A percentile compares a stretch with the other conserved stretches of the same genome.
phyloP scores from a whole-genome alignment of 176 grass and related monocot species.

The Triticum monococcum region DNA sequence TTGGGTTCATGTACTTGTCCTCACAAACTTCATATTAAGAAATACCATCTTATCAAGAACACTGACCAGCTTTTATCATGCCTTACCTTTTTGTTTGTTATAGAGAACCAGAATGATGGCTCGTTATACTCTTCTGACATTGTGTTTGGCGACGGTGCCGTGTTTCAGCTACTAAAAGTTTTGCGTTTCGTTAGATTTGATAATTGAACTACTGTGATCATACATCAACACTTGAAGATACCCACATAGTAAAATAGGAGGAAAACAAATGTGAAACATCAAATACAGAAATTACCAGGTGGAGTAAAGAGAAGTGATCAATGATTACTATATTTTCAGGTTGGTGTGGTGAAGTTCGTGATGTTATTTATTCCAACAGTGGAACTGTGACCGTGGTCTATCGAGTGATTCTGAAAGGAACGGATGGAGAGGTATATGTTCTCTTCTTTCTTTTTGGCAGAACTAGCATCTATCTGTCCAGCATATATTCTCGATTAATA shows the following conservation, averaged over 20 bases:
- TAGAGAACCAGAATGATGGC: constrained; percentile 4
- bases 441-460: neutral
- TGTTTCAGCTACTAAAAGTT: constrained; percentile 6
- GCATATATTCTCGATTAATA: neutral
- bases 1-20: neutral
- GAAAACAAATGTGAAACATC: neutral
- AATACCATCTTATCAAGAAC: neutral
- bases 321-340: constrained; percentile 44
- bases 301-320: neutral
- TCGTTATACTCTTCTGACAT: neutral
- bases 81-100: neutral
- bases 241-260: neutral
- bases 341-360: constrained; percentile 92
- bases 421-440: constrained; percentile 77
- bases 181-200: neutral
- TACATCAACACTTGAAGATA: neutral
- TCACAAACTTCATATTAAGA: neutral
- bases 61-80: neutral
- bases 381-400: constrained; percentile 88
- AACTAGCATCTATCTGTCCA: neutral
- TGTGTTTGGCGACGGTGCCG: neutral
- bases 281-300: neutral
- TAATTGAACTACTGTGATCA: neutral
- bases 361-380: constrained; percentile 67
- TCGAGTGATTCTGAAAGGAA: constrained; percentile 81